Evolutionary conservation across 176 grass and related monocot genomes (phyloP).

Genomic region (Ensete glaucum): DNA sequence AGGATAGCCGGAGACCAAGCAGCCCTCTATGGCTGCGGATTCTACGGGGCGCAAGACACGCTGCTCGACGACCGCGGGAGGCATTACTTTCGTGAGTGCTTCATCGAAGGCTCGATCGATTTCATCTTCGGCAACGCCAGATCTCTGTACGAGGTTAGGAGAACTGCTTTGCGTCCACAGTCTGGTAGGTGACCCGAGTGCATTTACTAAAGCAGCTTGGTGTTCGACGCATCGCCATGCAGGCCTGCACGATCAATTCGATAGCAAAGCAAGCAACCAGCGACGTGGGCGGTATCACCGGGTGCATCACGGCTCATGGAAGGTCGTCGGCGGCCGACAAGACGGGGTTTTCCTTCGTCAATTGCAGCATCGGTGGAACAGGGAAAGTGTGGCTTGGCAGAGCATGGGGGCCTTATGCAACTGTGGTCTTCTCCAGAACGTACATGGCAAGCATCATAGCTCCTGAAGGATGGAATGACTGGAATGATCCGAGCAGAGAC

Average conservation of each 20-base stretch:
- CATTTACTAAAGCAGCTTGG: background rate
- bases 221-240: background rate
- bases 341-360: conserved; percentile 69
- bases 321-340: conserved; percentile 38
- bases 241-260: conserved; percentile 77
- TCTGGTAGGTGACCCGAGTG: background rate
- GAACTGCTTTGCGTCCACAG: background rate
- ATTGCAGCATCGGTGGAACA: conserved; percentile 51
- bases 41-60: conserved; percentile 76
- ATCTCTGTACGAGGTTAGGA: conserved; percentile 44
- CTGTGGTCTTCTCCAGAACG: conserved; percentile 54
- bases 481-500: conserved; percentile 60
- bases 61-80: conserved; percentile 67
- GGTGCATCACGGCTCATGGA: conserved; percentile 71
- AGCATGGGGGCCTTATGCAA: conserved; percentile 50
- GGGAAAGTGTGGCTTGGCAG: conserved; percentile 65
- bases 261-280: conserved; percentile 30
- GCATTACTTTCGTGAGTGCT: conserved; percentile 56
- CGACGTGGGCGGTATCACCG: conserved; percentile 27
- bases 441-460: conserved; percentile 35
- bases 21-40: conserved; percentile 67
- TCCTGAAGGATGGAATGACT: conserved; percentile 72
- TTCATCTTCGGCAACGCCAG: conserved; percentile 81
- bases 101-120: conserved; percentile 83
- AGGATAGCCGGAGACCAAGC: conserved; percentile 61